Base-by-base conservation (phyloP, 768 basidiomycete genomes). In the Coprinopsis marcescibilis region DNA sequence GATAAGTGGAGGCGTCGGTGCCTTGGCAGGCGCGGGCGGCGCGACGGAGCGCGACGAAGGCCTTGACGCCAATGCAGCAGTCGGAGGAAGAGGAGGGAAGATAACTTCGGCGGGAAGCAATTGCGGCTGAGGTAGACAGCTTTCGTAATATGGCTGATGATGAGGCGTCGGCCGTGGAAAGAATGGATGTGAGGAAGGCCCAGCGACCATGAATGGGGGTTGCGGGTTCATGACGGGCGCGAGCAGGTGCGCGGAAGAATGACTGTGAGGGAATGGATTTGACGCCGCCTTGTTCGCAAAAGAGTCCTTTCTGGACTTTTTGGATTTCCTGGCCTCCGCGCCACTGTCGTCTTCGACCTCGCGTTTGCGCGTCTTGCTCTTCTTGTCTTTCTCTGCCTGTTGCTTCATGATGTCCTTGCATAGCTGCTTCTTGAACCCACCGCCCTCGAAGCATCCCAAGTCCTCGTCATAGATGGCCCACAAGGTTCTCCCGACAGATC, bases 391-490 rank as follows among this genome's bases (percentile, higher is more conserved):
- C 36, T 57, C 57, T 21, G 64, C 61, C 30, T 57, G 59, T 27
- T 62, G 63, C 43, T 67, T 69, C 37, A 65, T 58, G 42, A 72
- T 69, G 52, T 76, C 75, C 50, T 74, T 73, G 56, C 74, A 76
- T 15, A 75, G 60, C 24, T 73, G 75, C 57, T 85, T 88, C 61
- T 77, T 77, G 65, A 85, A 93, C n/a, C 83, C 83, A 26, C 90
- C 90, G 29, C 80, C 82, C 48, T 78, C 74, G 57, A 95, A 95
- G 55, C 91, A 92, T 19, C 81, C 78, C 37, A 91, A 61, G 58
- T 89, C 88, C 45, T 85, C 81, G 48, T 89, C 82, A 62, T 78
- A 85, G 52, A 94, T 88, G 2, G 86, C 86, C 92, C 92, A 94
- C 26, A 85, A 76, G 19, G 88, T 89, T 39, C 90, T 79, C 26